These are phyloP conservation scores for Phytopythium vexans DNA, from an alignment of 352 stramenopile species.

Conservation along the genomic window DNA sequence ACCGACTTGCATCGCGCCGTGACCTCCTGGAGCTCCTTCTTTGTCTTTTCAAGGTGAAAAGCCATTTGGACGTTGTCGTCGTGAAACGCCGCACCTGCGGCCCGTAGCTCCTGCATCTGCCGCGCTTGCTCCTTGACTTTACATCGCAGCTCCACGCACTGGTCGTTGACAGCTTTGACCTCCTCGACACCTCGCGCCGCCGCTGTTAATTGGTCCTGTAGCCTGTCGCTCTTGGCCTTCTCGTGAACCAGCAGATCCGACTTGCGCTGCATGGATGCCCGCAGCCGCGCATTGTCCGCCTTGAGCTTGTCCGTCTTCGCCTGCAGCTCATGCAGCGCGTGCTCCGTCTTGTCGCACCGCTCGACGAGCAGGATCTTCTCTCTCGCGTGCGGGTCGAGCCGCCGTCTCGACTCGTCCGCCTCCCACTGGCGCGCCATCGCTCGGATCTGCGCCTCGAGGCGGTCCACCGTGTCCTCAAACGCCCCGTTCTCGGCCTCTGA, in stretches of 20 bases:
- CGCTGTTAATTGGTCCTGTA: slow-evolving; percentile 27
- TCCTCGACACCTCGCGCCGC: slow-evolving; percentile 16
- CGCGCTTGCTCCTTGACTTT: slow-evolving; percentile 41
- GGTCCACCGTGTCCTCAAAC: slow-evolving; percentile 40
- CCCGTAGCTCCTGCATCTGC: slow-evolving; percentile 29
- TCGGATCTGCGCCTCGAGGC: slow-evolving; percentile 39
- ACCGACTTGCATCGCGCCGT: slow-evolving; percentile 31
- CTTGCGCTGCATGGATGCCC: slow-evolving; percentile 43
- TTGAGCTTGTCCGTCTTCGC: slow-evolving; percentile 28
- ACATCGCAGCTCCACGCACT: slow-evolving; percentile 15
- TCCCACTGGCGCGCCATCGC: slow-evolving; percentile 27
- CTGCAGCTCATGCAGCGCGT: slow-evolving; percentile 17
- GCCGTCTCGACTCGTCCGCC: slow-evolving; percentile 4
- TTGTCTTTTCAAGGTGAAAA: slow-evolving; percentile 28
- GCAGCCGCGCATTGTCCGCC: slow-evolving; percentile 28
- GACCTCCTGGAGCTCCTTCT: slow-evolving; percentile 16
- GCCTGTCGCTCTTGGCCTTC: slow-evolving; percentile 24
- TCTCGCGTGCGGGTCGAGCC: slow-evolving; percentile 21
- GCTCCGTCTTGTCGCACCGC: slow-evolving; percentile 23
- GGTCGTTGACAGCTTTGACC: slow-evolving; percentile 24
- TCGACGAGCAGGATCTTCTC: no score
- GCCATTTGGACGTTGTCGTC: slow-evolving; percentile 36
- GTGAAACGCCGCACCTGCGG: slow-evolving; percentile 21
- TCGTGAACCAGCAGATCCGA: slow-evolving; percentile 39
- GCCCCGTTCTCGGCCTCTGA: slow-evolving; percentile 35